Evolutionary conservation across 2,329 filamentous ascomycete genomes (phyloP), one percentile per base, ranked within the genome.

Genomic region (Trichophyton benhamiae): DNA sequence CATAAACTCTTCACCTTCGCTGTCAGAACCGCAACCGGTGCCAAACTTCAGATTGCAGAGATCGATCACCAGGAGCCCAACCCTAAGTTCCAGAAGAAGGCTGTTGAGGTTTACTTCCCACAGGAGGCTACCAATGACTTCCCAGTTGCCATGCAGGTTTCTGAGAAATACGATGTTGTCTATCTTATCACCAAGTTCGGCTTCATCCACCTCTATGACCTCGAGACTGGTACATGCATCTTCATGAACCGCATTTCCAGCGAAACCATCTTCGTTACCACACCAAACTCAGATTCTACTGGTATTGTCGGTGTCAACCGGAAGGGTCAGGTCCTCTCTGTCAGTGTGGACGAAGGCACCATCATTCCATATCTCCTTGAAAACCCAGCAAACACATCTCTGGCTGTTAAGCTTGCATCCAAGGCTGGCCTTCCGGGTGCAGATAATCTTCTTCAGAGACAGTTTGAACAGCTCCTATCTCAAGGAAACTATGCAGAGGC

Each of bases 241-340:
- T 99, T 96, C 83, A 95, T 99, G 91, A 99, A 99, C 82, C 88
- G 95, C 69, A 99, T 99, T 71, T 99, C 94, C 38, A 96, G 91
- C 79, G 94, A 99, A 73, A 99, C 94, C 27, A 97, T 99, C 73
- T 99, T 99, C 79, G 95, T 92, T 27, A 96, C 91, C 20, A 87
- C 89, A 55, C 79, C 86, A 41, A 94, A 99, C 73, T 82, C 83
- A 60, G 86, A 91, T 22, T 95, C 90, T 17, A 84, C 87, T 53
- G 95, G 95, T 68, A 87, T 99, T 65, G 83, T 99, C 60, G 91
- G 90, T 68, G 92, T 99, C 73, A 99, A 99, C 79, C 87, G 95
- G 71, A 96, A 96, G 79, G 95, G 94, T 65, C 94, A 99, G 77
- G 91, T 97, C 55, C 82, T 99, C 64, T 90, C 91, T 62, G 94